Evolutionary conservation across 1,284 basidiomycete species (phyloP).

Genomic region (Trichosporon faecale): DNA sequence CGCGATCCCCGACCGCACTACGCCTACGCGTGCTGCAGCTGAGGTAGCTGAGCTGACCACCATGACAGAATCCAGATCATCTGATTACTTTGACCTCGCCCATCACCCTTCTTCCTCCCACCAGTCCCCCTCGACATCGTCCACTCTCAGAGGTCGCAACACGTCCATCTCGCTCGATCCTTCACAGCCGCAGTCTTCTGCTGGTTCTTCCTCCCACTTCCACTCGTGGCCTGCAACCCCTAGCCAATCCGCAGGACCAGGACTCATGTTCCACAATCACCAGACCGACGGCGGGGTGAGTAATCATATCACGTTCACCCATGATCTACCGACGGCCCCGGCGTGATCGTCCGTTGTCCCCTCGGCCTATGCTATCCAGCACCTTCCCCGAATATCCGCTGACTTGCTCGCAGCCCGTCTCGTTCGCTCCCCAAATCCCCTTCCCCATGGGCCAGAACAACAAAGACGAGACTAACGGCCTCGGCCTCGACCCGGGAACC

Average conservation of each 20-base stretch:
- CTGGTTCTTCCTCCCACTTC: constrained; percentile 8
- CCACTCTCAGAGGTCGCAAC: background rate
- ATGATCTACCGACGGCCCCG: background rate
- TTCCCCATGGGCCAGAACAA: constrained; percentile 9
- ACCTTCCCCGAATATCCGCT: background rate
- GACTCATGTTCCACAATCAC: constrained; percentile 2
- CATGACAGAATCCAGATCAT: background rate
- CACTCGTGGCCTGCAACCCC: constrained; percentile 10
- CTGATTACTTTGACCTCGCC: background rate
- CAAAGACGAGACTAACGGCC: constrained; percentile 5
- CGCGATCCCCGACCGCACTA: background rate
- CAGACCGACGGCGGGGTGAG: constrained; percentile 8
- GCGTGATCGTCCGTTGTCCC: background rate
- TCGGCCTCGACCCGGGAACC: constrained; percentile 1
- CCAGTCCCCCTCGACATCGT: background rate
- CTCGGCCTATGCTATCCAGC: background rate
- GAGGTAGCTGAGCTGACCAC: background rate
- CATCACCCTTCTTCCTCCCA: background rate
- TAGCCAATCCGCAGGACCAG: constrained; percentile 5
- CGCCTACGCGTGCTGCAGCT: constrained; percentile 6
- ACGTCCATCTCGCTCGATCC: background rate
- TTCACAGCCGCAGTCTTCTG: background rate
- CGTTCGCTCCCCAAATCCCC: background rate
- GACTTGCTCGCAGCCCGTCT: background rate
- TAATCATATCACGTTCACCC: background rate